Percentiles rank a stretch among this genome's conserved stretches.
These are phyloP conservation scores for Rhizomucor pusillus DNA, from an alignment of 371 early-diverging fungal genomes.

Conservation along the genomic window DNA sequence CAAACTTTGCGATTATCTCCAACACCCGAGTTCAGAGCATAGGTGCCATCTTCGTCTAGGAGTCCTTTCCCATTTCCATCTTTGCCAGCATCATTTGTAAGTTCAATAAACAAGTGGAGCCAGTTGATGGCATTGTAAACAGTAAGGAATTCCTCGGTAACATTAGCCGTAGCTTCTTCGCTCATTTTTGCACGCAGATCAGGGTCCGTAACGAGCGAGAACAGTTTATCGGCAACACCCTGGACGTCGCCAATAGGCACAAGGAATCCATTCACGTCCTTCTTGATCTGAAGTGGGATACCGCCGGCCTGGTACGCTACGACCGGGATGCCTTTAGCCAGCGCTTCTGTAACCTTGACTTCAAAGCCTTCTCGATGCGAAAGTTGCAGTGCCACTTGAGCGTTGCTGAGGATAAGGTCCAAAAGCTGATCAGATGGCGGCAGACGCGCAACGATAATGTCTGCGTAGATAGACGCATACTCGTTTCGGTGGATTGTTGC, in stretches of 20 bases:
- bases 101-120: conserved; percentile 60
- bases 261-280: conserved; percentile 66
- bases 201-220: conserved; percentile 7
- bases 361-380: conserved; percentile 88
- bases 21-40: conserved; percentile 16
- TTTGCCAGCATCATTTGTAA: conserved; percentile 38
- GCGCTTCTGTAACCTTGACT: conserved; percentile 88
- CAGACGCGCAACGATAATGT: conserved; percentile 64
- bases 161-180: conserved; percentile 35
- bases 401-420: conserved; percentile 68
- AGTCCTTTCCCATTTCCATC: conserved; percentile 13
- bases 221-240: conserved; percentile 56
- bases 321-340: conserved; percentile 69
- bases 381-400: conserved; percentile 74
- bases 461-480: conserved; percentile 49
- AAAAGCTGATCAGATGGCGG: conserved; percentile 84
- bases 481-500: conserved; percentile 38
- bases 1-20: conserved; percentile 32
- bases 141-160: conserved; percentile 71
- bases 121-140: conserved; percentile 66
- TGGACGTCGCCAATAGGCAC: conserved; percentile 61
- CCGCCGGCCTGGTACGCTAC: conserved; percentile 72
- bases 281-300: conserved; percentile 78
- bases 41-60: conserved; percentile 20
- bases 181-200: conserved; percentile 44